Percentiles rank a stretch among this genome's conserved stretches.
phyloP scores from a whole-genome alignment of 1,284 basidiomycete genomes.

The Farysia itapuensis region DNA sequence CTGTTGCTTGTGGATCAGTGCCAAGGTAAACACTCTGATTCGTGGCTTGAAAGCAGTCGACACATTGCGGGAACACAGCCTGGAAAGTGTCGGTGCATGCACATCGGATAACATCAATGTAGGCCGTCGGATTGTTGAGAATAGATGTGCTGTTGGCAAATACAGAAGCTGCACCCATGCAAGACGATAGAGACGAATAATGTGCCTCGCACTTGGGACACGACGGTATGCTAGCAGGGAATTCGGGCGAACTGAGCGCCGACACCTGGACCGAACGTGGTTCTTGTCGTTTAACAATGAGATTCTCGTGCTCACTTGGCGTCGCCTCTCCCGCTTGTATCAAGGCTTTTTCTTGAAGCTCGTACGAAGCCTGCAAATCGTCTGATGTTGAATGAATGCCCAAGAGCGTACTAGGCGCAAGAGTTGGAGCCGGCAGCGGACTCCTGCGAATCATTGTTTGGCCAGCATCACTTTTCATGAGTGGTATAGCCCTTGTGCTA shows the following conservation, averaged over 20 bases:
- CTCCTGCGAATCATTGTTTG: no score
- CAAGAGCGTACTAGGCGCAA: conserved; percentile 9
- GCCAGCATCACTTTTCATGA: no score
- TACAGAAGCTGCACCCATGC: conserved; percentile 38
- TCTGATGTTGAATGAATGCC: conserved; percentile 23
- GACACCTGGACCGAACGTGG: conserved; percentile 32
- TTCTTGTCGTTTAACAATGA: conserved; percentile 21
- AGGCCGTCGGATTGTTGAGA: conserved; percentile 44
- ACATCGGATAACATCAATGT: conserved; percentile 66
- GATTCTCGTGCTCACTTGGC: no score
- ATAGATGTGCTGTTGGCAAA: conserved; percentile 44
- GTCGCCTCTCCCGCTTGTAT: neutral
- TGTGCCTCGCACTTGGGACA: conserved; percentile 43
- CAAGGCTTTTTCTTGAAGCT: conserved; percentile 5
- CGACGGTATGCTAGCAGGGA: conserved; percentile 38
- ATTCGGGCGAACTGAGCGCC: conserved; percentile 29
- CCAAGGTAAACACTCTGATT: conserved; percentile 45
- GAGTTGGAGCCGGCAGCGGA: conserved; percentile 22
- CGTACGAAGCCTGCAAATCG: conserved; percentile 36
- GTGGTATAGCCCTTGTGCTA: no score
- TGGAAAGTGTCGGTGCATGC: conserved; percentile 71
- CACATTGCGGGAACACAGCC: conserved; percentile 70
- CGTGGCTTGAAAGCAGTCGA: conserved; percentile 64
- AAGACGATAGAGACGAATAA: conserved; percentile 39
- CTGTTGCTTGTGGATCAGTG: conserved; percentile 47